Evolutionary conservation across 2,329 filamentous ascomycete genomes (phyloP), one percentile per base, ranked within the genome.

Genomic region (Mycosphaerella arachidis): DNA sequence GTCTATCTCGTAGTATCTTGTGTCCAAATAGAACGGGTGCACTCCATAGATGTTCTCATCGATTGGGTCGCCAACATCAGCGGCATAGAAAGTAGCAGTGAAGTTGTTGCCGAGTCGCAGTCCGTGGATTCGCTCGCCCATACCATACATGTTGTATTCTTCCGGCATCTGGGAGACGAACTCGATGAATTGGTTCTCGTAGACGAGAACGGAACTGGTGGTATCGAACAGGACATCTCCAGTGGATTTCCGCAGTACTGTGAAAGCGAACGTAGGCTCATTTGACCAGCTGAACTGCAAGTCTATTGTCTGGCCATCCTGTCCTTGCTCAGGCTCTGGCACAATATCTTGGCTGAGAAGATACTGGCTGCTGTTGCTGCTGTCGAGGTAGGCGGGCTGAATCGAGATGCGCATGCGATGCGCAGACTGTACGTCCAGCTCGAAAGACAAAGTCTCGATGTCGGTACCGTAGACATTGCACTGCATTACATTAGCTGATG

Each of bases 381-480:
- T 66, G 64, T 74, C 75, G 37, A 91, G 74, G 67, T 87, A 79
- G 6, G 84, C 82, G 1, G 89, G 89, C 18, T 81, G 77, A 57
- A 95, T 91, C 66, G 86, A 84, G 53, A 94, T 78, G 57, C 87
- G 86, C 45, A 94, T 73, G 1, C 89, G 81, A 66, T 90, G 83
- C 87, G 66, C 58, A 13, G 62, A 67, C 59, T 74, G 72, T 4
- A 72, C 68, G 24, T 70, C 83, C 12, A 94, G 86, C 3, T 84
- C 81, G 33, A 95, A 76, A 37, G 80, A 82, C 53, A 95, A 77
- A 4, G 81, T 77, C 27, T 86, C 80, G 30, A 95, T 77, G 70
- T 95, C 91, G 7, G 81, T 87, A 0, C 91, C 91, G 64, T 93
- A 95, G 24, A 85, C 83, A 73, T 93, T 89, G 77, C 91, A 86